Base-by-base conservation (phyloP, 345 rosid genomes). In the Zanthoxylum bungeanum region DNA sequence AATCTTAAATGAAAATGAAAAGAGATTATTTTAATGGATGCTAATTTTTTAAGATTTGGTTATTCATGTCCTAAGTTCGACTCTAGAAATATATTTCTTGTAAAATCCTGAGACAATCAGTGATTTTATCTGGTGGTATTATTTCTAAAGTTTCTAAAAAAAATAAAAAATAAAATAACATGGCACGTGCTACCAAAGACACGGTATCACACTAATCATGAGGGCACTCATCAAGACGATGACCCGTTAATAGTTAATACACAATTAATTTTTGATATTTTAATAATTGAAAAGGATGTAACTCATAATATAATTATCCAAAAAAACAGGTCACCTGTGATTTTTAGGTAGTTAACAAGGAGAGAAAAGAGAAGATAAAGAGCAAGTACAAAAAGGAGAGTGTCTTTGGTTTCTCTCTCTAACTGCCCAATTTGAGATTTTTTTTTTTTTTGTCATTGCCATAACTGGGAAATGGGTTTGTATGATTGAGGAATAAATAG, bases 291-390 rank as follows among this genome's bases (percentile, higher is more conserved):
- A 7, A 55, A 53, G 21, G 61, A 68, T 52, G 24, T 33, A 51
- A 53, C 21, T 65, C 17, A 30, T 11, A 11, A 66, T 37, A 9
- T 9, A 49, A 4, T 49, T 33, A 31, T 66, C 42, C 42, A 42
- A 33, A 36, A 52, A 24, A 30, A 14, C 71, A 57, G 24, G 40
- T 28, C 56, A 53, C 72, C 64, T 55, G 51, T 56, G 64, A 69
- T 56, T 28, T 57, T 28, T 57, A 9, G 64, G 53, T 39, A 31
- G 64, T 42, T 42, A 34, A 34, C 22, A 50, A 5, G 4, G 40
- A 25, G 39, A 56, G 34, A 53, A 22, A 11, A 66, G 37, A 53
- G 33, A 11, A 66, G 37, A 31, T n/a, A 5, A 16, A 36, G 16
- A 63, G 33, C 2, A 25, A 6, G 34, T 10, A 21, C 19, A 55